Base-by-base conservation (phyloP, 441 rosid species). In the Eutrema salsugineum region DNA sequence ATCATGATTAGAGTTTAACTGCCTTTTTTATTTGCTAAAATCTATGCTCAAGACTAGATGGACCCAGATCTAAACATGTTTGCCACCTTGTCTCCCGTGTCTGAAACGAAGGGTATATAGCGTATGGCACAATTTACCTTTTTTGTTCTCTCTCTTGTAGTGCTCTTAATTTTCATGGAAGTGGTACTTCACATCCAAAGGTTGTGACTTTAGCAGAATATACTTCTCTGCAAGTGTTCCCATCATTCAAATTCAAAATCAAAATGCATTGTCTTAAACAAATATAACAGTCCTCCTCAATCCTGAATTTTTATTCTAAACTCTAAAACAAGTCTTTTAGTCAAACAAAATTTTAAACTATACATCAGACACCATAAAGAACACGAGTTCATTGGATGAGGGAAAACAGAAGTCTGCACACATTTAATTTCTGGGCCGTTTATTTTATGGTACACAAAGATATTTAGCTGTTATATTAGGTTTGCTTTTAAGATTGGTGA, bases 391-490 rank as follows among this genome's bases (percentile, higher is more conserved):
- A 15, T 24, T 48, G 36, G 35, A 9, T n/a, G 9, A 2, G 20
- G 24, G 16, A 3, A 5, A 17, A 20, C 2, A 3, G 8, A n/a
- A n/a, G n/a, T n/a, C n/a, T 47, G 20, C 50, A 64, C 71, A 66
- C n/a, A n/a, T n/a, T 66, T 66, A 57, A 57, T 11, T 30, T n/a
- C n/a, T 57, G 28, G 44, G 19, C 63, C 59, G 42, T 28, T 11
- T n/a, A n/a, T 65, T 46, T 65, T 46, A 48, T 27, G 61, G 66
- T 49, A 22, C 32, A 66, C 6, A 38, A 38, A 36, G 16, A 30
- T 38, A 46, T 20, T 20, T n/a, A 65, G 68, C 72, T 72, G 78
- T 59, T 66, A 74, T 9, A 51, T 50, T 66, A 32, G 68, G 56
- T 66, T 20, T 28, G 35, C 46, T 2, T 64, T 14, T 0, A 32